A percentile compares a stretch with the other conserved stretches of the same genome.
phyloP scores from a whole-genome alignment of 768 basidiomycete species.

The Termitomyces titanicus region DNA sequence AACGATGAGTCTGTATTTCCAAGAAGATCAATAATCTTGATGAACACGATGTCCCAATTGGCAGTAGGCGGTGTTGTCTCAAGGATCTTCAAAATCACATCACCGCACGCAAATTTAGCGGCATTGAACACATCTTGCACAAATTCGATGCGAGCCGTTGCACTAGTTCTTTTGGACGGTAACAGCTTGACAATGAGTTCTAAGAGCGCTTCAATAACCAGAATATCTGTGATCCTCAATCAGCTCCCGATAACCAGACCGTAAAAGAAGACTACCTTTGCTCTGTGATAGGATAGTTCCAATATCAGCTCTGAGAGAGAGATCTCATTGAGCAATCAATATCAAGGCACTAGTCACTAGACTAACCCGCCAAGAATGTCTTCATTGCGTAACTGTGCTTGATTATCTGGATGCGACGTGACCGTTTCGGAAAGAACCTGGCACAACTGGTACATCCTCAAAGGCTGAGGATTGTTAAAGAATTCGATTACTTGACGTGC shows the following conservation, averaged over 20 bases:
- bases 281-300: slow-evolving; percentile 46
- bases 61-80: slow-evolving; percentile 34
- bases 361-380: slow-evolving; percentile 47
- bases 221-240: slow-evolving; percentile 34
- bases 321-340: neutral
- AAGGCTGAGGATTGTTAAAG: neutral
- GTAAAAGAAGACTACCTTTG: slow-evolving; percentile 32
- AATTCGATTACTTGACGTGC: neutral
- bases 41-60: slow-evolving; percentile 53
- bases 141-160: slow-evolving; percentile 40
- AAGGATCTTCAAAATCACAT: slow-evolving; percentile 36
- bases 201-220: slow-evolving; percentile 54
- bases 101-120: slow-evolving; percentile 30
- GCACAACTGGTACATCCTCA: slow-evolving; percentile 40
- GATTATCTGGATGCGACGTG: slow-evolving; percentile 36
- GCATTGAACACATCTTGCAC: slow-evolving; percentile 49
- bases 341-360: neutral
- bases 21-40: slow-evolving; percentile 44
- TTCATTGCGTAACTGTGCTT: slow-evolving; percentile 40
- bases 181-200: slow-evolving; percentile 55
- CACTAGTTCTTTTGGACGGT: slow-evolving; percentile 33
- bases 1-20: slow-evolving; percentile 42
- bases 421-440: slow-evolving; percentile 48
- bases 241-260: neutral
- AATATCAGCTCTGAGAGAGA: slow-evolving; percentile 22